phyloP scores from a whole-genome alignment of 108 stramenopile species.

The Aurantiochytrium sp. region DNA sequence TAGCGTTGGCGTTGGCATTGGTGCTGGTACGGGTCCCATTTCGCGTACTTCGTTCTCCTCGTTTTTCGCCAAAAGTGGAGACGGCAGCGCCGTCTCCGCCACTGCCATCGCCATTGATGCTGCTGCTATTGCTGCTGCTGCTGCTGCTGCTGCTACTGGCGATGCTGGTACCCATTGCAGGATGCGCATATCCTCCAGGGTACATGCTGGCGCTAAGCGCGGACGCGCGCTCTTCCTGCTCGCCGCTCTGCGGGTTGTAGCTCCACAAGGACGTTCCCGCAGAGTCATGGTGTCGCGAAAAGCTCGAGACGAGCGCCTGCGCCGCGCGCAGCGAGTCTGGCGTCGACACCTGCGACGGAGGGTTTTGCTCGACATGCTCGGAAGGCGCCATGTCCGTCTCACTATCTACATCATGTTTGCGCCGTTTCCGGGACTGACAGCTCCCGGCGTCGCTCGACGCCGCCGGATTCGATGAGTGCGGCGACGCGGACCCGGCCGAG shows the following conservation, averaged over 20 bases:
- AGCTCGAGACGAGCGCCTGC: background rate
- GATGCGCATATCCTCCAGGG: too few species aligned
- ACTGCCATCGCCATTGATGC: too few species aligned
- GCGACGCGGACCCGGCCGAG: background rate
- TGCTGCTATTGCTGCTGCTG: too few species aligned
- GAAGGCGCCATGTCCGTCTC: background rate
- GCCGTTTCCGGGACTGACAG: background rate
- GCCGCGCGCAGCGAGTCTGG: background rate
- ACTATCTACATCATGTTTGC: background rate
- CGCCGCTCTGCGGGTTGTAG: too few species aligned
- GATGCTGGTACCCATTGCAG: too few species aligned
- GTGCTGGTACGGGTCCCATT: background rate
- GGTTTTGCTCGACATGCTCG: background rate
- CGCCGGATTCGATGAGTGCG: background rate
- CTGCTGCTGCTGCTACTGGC: too few species aligned
- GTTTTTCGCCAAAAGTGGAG: too few species aligned
- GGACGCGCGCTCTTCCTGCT: too few species aligned
- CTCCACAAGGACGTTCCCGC: background rate
- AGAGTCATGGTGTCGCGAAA: background rate
- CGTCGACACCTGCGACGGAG: background rate
- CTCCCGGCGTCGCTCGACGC: background rate
- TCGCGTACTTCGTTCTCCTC: too few species aligned
- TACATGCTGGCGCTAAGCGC: too few species aligned
- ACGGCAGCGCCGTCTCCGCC: too few species aligned
- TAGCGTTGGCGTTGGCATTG: background rate